phyloP scores from a whole-genome alignment of 257 asterid genomes.

The Misopates orontium region DNA sequence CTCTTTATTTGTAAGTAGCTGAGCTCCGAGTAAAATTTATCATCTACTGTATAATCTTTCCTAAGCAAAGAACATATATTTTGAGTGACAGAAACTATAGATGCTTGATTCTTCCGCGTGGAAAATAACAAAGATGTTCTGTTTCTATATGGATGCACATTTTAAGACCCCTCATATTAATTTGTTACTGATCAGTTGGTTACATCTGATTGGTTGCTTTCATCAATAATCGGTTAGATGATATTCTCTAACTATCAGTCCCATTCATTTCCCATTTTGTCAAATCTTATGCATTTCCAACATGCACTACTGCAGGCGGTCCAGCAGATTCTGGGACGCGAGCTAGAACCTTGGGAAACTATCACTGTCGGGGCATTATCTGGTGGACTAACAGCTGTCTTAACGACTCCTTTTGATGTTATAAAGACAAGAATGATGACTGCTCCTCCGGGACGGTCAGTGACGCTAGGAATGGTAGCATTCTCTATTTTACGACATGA shows the following conservation, averaged over 20 bases:
- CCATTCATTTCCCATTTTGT: not conserved
- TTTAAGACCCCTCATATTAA: too few species aligned
- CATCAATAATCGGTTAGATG: not conserved
- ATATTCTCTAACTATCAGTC: not conserved
- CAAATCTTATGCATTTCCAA: constrained; percentile 1
- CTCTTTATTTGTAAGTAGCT: too few species aligned
- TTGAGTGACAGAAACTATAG: too few species aligned
- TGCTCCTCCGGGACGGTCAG: constrained; percentile 55
- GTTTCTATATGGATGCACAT: too few species aligned
- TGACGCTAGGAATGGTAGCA: constrained; percentile 47
- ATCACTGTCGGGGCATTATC: constrained; percentile 85
- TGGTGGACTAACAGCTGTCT: constrained; percentile 78
- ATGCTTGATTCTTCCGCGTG: too few species aligned
- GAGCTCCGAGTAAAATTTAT: too few species aligned
- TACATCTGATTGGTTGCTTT: too few species aligned
- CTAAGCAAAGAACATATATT: too few species aligned
- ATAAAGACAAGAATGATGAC: constrained; percentile 88
- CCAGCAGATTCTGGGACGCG: constrained; percentile 60
- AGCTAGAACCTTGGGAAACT: constrained; percentile 81
- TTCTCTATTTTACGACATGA: constrained; percentile 60
- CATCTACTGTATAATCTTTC: too few species aligned
- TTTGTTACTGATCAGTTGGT: too few species aligned
- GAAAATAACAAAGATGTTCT: too few species aligned
- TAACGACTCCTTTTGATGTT: constrained; percentile 84
- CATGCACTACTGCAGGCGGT: constrained; percentile 43